These are phyloP conservation scores for Lipomyces yarrowii DNA, from an alignment of 1,139 yeast species.

Conservation along the genomic window DNA sequence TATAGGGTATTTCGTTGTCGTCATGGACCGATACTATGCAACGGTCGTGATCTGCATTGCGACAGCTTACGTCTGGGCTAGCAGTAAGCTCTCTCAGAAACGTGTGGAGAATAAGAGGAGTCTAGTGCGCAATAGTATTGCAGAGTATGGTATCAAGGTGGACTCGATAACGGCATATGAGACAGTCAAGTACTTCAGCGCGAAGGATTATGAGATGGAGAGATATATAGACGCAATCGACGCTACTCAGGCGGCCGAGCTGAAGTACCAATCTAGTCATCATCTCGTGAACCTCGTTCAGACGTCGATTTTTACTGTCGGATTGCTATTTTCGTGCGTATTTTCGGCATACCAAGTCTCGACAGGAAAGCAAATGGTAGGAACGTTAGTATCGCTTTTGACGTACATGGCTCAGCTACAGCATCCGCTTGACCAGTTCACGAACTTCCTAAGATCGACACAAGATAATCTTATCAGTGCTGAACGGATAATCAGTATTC, in stretches of 20 bases:
- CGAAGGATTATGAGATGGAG: constrained; percentile 75
- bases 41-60: constrained; percentile 84
- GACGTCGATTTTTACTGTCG: constrained; percentile 83
- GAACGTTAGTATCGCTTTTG: constrained; percentile 72
- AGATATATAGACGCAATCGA: constrained; percentile 79
- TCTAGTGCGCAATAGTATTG: constrained; percentile 90
- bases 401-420: constrained; percentile 79
- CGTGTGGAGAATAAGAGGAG: constrained; percentile 85
- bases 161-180: constrained; percentile 93
- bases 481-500: constrained; percentile 30
- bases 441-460: constrained; percentile 31
- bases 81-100: constrained; percentile 93
- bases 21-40: constrained; percentile 85
- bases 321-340: constrained; percentile 94
- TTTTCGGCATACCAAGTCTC: constrained; percentile 95
- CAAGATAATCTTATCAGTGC: constrained; percentile 34
- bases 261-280: constrained; percentile 88
- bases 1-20: constrained; percentile 87
- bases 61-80: constrained; percentile 81
- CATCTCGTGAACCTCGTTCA: constrained; percentile 91
- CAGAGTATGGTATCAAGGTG: constrained; percentile 91
- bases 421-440: constrained; percentile 46
- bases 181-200: constrained; percentile 91
- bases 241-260: constrained; percentile 76
- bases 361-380: constrained; percentile 78